Base-by-base conservation (phyloP, 192 early-diverging fungal species). In the Coemansia sp. region DNA sequence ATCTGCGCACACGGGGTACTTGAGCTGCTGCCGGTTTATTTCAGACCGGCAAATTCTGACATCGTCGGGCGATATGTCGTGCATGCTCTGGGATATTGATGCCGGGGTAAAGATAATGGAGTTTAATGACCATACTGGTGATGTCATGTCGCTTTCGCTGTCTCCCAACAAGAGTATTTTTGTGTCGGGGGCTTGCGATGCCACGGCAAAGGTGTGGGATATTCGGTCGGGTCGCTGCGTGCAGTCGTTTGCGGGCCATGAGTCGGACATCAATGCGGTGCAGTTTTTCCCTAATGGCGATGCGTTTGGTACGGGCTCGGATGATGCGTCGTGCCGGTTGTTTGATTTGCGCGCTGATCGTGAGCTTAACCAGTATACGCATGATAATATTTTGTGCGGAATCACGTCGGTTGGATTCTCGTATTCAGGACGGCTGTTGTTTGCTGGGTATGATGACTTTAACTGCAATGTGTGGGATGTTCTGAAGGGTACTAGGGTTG, bases 401-500 rank as follows among this genome's bases (percentile, higher is more conserved):
- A 96, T 99, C 75, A 99, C 98, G 0, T 98, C 96, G 14, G 92
- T 99, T 19, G 96, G 90, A 5, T 99, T 99, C 72, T 98, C 96
- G 63, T 89, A 96, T 62, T 97, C 95, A 6, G 98, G 98, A 20
- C 90, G 98, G 19, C 78, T 99, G 31, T 74, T 99, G 62, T 99
- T 99, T 91, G 95, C 96, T 27, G 98, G 98, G 24, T 98, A 98
- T 67, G 98, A 99, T 70, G 96, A 99, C 79, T 98, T 94, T 79
- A 97, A 98, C 85, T 98, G 96, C 88, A 97, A 99, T 69, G 96
- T 99, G 12, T 99, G 98, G 98, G 98, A 99, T 79, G 97, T 96
- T 29, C 87, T 99, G 40, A 95, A 96, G 82, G 93, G 95, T 46
- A 92, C 98, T 57, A 85, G 97, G 51, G 94, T 98, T 15, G 94